phyloP scores from a whole-genome alignment of 108 stramenopile genomes.

The Parietichytrium sp. region DNA sequence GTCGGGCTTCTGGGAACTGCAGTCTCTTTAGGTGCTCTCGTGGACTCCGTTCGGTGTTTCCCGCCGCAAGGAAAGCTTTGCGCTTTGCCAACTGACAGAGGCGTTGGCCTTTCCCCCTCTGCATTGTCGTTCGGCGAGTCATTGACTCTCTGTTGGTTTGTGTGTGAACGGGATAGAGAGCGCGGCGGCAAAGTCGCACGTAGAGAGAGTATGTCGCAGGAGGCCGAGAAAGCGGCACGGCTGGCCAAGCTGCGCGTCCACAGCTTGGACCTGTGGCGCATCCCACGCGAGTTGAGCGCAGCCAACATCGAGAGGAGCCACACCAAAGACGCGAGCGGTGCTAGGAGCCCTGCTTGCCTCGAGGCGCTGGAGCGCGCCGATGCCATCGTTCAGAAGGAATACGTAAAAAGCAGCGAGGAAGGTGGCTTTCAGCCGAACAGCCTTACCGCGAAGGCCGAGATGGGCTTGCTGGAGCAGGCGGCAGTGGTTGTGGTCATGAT shows the following conservation, averaged over 20 bases:
- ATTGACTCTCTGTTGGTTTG: too few relatives aligned
- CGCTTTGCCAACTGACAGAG: too few relatives aligned
- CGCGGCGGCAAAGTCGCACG: too few relatives aligned
- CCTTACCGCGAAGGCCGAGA: slow-evolving; percentile 8
- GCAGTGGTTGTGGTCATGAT: not conserved
- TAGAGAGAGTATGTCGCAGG: too few relatives aligned
- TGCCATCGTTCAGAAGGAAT: not conserved
- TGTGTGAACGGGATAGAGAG: too few relatives aligned
- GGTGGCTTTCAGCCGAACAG: not conserved
- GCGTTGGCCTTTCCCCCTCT: too few relatives aligned
- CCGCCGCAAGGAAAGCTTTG: too few relatives aligned
- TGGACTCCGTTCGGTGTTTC: too few relatives aligned
- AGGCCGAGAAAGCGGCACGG: not conserved
- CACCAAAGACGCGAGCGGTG: not conserved
- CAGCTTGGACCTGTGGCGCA: slow-evolving; percentile 10
- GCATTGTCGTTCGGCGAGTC: too few relatives aligned
- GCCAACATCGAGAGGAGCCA: not conserved
- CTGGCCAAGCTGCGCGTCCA: not conserved
- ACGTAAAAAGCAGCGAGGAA: not conserved
- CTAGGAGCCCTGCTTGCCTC: too few relatives aligned
- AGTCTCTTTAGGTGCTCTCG: too few relatives aligned
- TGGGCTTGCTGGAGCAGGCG: not conserved
- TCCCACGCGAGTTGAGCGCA: not conserved
- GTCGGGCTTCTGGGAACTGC: too few relatives aligned
- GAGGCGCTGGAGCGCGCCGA: not conserved